phyloP scores from a whole-genome alignment of 2,329 filamentous ascomycete genomes.

The Esteya vermicola region DNA sequence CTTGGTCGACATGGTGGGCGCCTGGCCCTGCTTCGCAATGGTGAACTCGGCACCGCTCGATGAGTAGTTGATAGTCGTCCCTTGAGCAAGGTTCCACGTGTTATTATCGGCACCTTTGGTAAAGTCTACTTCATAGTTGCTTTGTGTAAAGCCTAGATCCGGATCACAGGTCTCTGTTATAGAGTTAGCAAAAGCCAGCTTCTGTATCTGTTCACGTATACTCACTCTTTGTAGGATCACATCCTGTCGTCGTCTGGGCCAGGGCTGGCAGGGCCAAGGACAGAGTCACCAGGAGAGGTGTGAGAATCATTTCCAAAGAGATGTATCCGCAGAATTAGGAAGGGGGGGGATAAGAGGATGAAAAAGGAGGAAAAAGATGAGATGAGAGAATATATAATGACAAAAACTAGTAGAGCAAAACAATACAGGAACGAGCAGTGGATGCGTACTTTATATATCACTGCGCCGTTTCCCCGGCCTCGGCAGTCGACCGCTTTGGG shows the following conservation, averaged over 20 bases:
- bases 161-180: background rate
- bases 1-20: conserved; percentile 27
- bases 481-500: no score
- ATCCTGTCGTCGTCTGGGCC: conserved; percentile 1
- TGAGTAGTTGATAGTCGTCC: conserved; percentile 3
- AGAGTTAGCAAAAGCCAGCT: background rate
- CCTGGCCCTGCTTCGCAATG: conserved; percentile 16
- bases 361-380: background rate
- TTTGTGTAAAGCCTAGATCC: background rate
- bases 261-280: background rate
- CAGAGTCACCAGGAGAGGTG: background rate
- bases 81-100: background rate
- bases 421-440: no score
- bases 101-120: conserved; percentile 3
- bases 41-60: conserved; percentile 4
- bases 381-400: no score
- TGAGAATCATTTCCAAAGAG: background rate
- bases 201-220: background rate
- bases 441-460: no score
- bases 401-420: background rate
- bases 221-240: conserved; percentile 1
- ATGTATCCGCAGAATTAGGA: background rate
- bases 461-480: no score
- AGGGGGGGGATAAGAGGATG: background rate
- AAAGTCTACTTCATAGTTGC: conserved; percentile 7